Percentiles rank a stretch among this genome's conserved stretches.
phyloP scores from a whole-genome alignment of 2,329 filamentous ascomycete genomes.

The Fusarium setosum region DNA sequence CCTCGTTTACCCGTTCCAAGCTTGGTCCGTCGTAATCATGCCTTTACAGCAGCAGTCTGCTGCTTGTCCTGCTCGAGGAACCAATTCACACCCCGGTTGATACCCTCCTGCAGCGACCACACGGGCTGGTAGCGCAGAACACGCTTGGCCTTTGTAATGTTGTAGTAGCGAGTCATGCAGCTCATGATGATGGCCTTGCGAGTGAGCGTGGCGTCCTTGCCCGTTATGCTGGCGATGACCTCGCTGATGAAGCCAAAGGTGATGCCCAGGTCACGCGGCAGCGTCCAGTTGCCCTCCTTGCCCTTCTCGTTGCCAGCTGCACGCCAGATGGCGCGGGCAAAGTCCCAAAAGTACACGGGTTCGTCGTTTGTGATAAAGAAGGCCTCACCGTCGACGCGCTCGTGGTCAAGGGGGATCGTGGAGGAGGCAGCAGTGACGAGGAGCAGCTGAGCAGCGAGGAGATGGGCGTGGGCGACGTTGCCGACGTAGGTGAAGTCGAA shows the following conservation, averaged over 20 bases:
- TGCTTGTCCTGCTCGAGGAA: slow-evolving; percentile 63
- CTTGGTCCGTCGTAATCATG: slow-evolving; percentile 16
- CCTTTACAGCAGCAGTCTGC: slow-evolving; percentile 33
- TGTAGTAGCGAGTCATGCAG: slow-evolving; percentile 82
- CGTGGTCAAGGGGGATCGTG: slow-evolving; percentile 74
- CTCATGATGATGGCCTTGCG: slow-evolving; percentile 72
- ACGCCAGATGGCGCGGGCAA: slow-evolving; percentile 81
- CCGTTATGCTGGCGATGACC: slow-evolving; percentile 59
- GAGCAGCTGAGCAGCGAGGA: slow-evolving; percentile 81
- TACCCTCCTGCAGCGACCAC: slow-evolving; percentile 73
- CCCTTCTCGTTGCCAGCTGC: slow-evolving; percentile 65
- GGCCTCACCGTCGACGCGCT: slow-evolving; percentile 83
- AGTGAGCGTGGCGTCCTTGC: slow-evolving; percentile 68
- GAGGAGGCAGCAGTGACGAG: slow-evolving; percentile 67
- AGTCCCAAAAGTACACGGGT: slow-evolving; percentile 93
- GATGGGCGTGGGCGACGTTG: slow-evolving; percentile 79
- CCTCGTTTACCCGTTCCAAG: neutral
- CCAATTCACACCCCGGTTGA: slow-evolving; percentile 65
- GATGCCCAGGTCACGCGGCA: slow-evolving; percentile 64
- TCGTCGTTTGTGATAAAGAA: slow-evolving; percentile 93
- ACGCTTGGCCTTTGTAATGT: slow-evolving; percentile 79
- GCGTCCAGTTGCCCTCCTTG: slow-evolving; percentile 65
- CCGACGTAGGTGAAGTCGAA: slow-evolving; percentile 75
- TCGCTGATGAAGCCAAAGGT: slow-evolving; percentile 65
- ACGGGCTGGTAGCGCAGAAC: slow-evolving; percentile 77